phyloP scores from a whole-genome alignment of 495 filamentous ascomycete genomes.

The Penicillium atrosanguineum region DNA sequence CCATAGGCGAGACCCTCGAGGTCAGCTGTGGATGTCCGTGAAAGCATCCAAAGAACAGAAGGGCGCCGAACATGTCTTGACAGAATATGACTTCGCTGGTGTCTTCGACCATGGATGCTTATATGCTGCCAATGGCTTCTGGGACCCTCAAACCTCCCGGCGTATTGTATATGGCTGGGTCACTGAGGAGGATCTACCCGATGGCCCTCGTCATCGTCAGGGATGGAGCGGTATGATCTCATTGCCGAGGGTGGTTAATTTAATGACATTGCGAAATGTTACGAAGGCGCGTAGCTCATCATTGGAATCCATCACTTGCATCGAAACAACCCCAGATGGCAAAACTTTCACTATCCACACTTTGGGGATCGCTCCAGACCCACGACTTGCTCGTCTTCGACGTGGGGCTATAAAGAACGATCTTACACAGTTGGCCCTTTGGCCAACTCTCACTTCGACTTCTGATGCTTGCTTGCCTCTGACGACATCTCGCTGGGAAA shows the following conservation, averaged over 20 bases:
- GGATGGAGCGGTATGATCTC: constrained; percentile 44
- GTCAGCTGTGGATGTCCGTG: constrained; percentile 38
- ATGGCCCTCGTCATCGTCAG: constrained; percentile 32
- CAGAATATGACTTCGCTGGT: constrained; percentile 29
- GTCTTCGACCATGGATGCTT: constrained; percentile 38
- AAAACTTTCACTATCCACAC: constrained; percentile 33
- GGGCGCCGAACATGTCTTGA: constrained; percentile 8
- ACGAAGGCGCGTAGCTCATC: constrained; percentile 28
- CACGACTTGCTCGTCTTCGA: constrained; percentile 27
- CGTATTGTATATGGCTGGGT: constrained; percentile 38
- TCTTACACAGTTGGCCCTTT: constrained; percentile 1
- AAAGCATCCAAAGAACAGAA: constrained; percentile 6
- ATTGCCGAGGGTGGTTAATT: constrained; percentile 25
- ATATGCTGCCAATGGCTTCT: constrained; percentile 42
- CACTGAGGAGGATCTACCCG: constrained; percentile 38
- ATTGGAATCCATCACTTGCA: constrained; percentile 33
- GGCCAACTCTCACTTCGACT: background rate
- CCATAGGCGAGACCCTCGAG: constrained; percentile 23
- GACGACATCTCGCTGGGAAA: constrained; percentile 31
- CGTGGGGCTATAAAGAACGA: constrained; percentile 8
- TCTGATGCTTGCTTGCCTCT: constrained; percentile 11
- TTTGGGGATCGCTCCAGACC: constrained; percentile 31
- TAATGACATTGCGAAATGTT: constrained; percentile 28
- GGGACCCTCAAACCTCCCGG: constrained; percentile 28
- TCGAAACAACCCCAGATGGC: constrained; percentile 21